These are phyloP conservation scores for Ceratocystis huliohia DNA, from an alignment of 2,329 filamentous ascomycete species.

Conservation along the genomic window DNA sequence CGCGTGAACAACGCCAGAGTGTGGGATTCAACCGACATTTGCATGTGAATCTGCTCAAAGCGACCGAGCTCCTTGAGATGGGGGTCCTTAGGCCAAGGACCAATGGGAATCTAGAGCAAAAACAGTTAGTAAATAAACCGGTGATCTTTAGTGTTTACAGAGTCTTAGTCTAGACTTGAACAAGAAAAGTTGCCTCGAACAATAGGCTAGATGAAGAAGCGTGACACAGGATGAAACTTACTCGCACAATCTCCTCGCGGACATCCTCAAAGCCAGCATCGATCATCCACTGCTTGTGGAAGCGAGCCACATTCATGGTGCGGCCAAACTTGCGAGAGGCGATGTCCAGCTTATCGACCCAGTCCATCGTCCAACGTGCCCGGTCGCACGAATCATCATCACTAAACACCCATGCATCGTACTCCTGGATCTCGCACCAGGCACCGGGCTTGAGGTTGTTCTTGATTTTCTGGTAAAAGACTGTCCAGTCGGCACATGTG, in stretches of 20 bases:
- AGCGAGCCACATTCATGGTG: constrained; percentile 30
- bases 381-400: constrained; percentile 31
- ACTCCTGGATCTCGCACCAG: constrained; percentile 32
- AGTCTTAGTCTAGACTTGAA: not conserved
- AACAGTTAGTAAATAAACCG: not conserved
- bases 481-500: constrained; percentile 27
- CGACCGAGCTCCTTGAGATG: constrained; percentile 29
- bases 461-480: constrained; percentile 26
- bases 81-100: constrained; percentile 30
- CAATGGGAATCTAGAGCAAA: constrained; percentile 29
- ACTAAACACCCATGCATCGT: constrained; percentile 31
- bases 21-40: constrained; percentile 34
- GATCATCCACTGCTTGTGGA: constrained; percentile 31
- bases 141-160: no score
- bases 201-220: no score
- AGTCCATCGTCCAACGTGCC: constrained; percentile 31
- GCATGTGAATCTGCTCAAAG: constrained; percentile 31
- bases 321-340: constrained; percentile 31
- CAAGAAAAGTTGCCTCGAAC: no score
- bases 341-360: constrained; percentile 29
- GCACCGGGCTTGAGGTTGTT: constrained; percentile 29
- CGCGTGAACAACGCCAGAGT: constrained; percentile 32
- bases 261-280: constrained; percentile 31
- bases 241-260: constrained; percentile 26
- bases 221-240: constrained; percentile 21